Base-by-base conservation (phyloP, 2,329 filamentous ascomycete genomes). In the Chlorencoelia australis region DNA sequence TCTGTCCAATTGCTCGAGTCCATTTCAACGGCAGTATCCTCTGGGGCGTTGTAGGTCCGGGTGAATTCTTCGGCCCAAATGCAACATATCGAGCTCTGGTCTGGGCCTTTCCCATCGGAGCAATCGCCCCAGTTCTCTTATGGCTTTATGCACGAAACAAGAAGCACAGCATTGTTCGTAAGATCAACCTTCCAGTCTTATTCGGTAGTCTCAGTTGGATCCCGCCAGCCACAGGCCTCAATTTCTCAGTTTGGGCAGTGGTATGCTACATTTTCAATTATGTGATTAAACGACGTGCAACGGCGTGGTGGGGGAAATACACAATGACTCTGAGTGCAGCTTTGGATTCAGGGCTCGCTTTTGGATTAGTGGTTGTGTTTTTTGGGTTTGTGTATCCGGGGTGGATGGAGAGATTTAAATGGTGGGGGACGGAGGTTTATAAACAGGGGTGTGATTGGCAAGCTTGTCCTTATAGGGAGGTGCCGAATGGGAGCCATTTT, bases 21-120 rank as follows among this genome's bases (percentile, higher is more conserved):
- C 85, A 93, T 59, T 94, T 93, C 67, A 91, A 91, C 59, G 85
- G 85, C 35, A 85, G 79, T 37, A 88, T 94, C 38, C 72, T 93
- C 3, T 94, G 86, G 86, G 86, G 86, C 30, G 82, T 93, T 5
- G 82, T 93, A 9, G 86, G 86, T 0, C 86, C 86, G 0, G 62
- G 68, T 37, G 79, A 88, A 49, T 91, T 93, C 66, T 93, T 94
- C 50, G 85, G 85, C 0, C 70, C 71, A 1, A 69, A 69, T 20
- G 82, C 82, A 11, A 75, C 83, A 5, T 93, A 94, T 56, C 71
- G 79, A 13, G 69, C 74, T 7, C 68, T 93, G 1, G 73, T 93
- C 2, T 93, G 82, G 81, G 84, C 81, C 38, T 93, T 93, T 60
- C 69, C 82, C 4, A 59, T 89, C 15, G 86, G 86, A 16, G 80